Percentiles rank a stretch among this genome's conserved stretches.
Evolutionary conservation across 2,329 filamentous ascomycete genomes (phyloP).

Genomic region (Ophiobolus disseminans): DNA sequence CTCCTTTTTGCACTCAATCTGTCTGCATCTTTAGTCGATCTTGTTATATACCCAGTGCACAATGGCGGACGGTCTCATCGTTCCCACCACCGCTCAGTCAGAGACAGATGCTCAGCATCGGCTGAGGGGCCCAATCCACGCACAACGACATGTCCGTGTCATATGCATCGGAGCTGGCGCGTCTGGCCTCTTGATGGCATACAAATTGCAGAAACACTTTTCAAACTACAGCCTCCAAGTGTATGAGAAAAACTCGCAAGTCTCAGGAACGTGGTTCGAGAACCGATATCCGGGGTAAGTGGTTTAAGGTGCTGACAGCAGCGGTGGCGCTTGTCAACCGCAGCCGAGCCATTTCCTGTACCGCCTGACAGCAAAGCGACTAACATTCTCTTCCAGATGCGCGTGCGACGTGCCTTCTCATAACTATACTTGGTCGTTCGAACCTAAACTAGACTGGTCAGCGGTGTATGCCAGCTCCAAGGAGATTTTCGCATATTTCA

Average conservation of each 20-base stretch:
- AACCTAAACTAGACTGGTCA: conserved; percentile 55
- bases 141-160: conserved; percentile 44
- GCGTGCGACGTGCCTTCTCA: conserved; percentile 61
- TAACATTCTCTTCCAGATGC: conserved; percentile 38
- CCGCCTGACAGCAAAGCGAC: not conserved
- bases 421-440: conserved; percentile 61
- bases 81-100: conserved; percentile 28
- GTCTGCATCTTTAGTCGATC: not conserved
- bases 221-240: conserved; percentile 51
- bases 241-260: conserved; percentile 59
- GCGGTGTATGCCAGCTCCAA: conserved; percentile 52
- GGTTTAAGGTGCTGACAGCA: conserved; percentile 2
- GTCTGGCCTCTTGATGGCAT: conserved; percentile 57
- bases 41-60: conserved; percentile 1
- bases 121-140: conserved; percentile 42
- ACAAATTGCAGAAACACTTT: conserved; percentile 57
- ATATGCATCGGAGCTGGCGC: conserved; percentile 59
- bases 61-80: conserved; percentile 34
- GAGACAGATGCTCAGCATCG: conserved; percentile 37
- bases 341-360: not conserved
- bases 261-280: conserved; percentile 61
- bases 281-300: conserved; percentile 55
- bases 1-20: no score
- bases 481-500: conserved; percentile 55
- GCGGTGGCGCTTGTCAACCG: not conserved